Conservation (phyloP, 805 yeast species). For the Lipomyces anomalus region DNA sequence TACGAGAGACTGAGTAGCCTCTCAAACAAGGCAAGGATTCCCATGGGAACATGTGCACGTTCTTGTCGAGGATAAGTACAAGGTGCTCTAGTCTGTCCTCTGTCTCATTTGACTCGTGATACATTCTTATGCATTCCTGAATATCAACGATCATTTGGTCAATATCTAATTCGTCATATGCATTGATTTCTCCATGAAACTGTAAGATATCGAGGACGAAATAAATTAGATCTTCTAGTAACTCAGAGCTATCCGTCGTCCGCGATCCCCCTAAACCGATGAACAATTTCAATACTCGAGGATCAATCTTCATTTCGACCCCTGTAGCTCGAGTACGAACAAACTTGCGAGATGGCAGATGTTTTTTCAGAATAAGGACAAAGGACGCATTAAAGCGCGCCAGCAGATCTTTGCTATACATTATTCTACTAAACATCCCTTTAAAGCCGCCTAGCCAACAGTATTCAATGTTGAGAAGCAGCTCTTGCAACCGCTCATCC, state of each 20-base stretch:
- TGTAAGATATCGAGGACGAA: conserved; percentile 55
- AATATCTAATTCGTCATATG: conserved; percentile 60
- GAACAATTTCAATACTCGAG: conserved; percentile 47
- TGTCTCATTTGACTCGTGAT: conserved; percentile 9
- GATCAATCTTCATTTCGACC: conserved; percentile 36
- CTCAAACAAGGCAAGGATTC: conserved; percentile 64
- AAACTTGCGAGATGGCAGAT: conserved; percentile 45
- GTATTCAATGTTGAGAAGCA: conserved; percentile 55
- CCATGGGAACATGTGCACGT: conserved; percentile 80
- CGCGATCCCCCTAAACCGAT: conserved; percentile 42
- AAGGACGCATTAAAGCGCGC: conserved; percentile 37
- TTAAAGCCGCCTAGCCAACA: conserved; percentile 75
- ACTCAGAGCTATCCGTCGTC: conserved; percentile 33
- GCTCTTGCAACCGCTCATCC: conserved; percentile 48
- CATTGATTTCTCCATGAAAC: conserved; percentile 59
- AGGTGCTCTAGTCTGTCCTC: conserved; percentile 43
- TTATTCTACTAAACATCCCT: conserved; percentile 48
- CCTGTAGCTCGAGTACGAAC: conserved; percentile 24
- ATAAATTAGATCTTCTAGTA: conserved; percentile 58
- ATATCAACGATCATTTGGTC: conserved; percentile 48
- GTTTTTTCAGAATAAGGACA: conserved; percentile 38
- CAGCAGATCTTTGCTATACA: conserved; percentile 29
- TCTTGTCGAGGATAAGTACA: conserved; percentile 62
- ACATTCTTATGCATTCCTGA: conserved; percentile 35
- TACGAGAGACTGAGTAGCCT: conserved; percentile 56